Base-by-base conservation (phyloP, 352 stramenopile species). In the Phytophthora citricola region DNA sequence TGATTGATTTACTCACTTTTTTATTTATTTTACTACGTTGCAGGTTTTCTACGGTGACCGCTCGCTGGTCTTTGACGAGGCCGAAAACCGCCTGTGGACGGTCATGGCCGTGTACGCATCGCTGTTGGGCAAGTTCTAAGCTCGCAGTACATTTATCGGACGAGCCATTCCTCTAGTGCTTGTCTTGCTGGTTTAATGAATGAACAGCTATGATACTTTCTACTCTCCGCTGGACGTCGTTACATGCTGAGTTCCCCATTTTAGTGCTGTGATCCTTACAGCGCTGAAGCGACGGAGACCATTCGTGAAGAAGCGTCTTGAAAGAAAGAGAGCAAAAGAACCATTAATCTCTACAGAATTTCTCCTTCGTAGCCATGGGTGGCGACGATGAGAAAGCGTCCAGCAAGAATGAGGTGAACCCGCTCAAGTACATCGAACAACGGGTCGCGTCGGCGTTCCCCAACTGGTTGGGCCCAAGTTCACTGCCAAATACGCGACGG, bases 71-170 rank as follows among this genome's bases (percentile, higher is more conserved):
- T 99, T 99, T 53, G 87, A 97, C 43, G 97, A 99, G 81, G 97
- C 97, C 0, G 97, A 99, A 72, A 99, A 99, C 74, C 91, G 97
- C 44, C 97, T 99, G 84, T 99, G 97, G 97, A 99, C 97, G 3
- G 97, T 99, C 63, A 99, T 99, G 97, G 95, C 97, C 27, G 95
- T 99, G 38, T 94, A 91, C 64, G 76, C 86, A 0, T 83, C 87
- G 27, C 70, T 77, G 44, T 61, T 77, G 7, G 69, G 69, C 59
- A 77, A 77, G 69, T 65, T 72, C 41, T 75, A 72, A 58, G 45
- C 41, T 3, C 0, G 26, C 45, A 40, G 34, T 31, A 20, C 24
- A 44, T 54, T 52, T 29, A 40, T 66, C 22, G 55, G 15, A 15
- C 34, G 34, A 56, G 27, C 36, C 26, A 41, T 24, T 58, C 34